Evolutionary conservation across 148 eudicot species (phyloP), one percentile per base, ranked within the genome.

Genomic region (Pouteria glomerata): DNA sequence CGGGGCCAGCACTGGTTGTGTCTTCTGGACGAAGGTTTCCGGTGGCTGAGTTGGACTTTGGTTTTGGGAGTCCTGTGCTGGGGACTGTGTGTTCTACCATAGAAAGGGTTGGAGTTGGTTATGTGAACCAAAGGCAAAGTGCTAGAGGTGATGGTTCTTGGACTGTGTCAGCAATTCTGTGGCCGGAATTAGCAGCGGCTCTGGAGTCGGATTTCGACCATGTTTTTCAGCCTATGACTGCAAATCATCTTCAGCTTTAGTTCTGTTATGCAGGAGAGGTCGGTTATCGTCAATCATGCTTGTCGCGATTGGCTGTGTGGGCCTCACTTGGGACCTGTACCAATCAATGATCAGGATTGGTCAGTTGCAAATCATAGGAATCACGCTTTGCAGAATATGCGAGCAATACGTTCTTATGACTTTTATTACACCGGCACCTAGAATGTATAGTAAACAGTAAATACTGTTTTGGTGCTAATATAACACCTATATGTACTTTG

Each of bases 41-140:
- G 1, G 71, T 73, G 1, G 50, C 57, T 14, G 70, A 73, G 33
- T 30, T 73, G 48, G 76, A 73, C 62, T 73, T 73, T 56, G 70
- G 70, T n/a, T 73, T 73, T 6, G 71, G 76, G 24, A 71, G 76
- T 42, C 82, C 82, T 8, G 75, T 75, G 57, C 73, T 79, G 4
- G 82, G 82, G 71, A 79, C 82, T 0, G 76, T 75, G 8, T 79
- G 79, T 45, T 75, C 82, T 0, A 79, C 82, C 13, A 75, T 79
- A 14, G 77, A 80, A 52, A 80, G 71, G 72, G 50, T 80, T 61
- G 83, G 83, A 53, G 83, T 76, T 68, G 83, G 83, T 4, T 80
- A 80, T 33, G 62, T 80, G 13, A 80, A 80, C 74, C 83, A 80
- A n/a, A 72, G 83, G 74, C 66, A 61, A 23, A 76, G 79, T 68